Conservation (phyloP, 2,329 filamentous ascomycete species). For the Aspergillus flavus region DNA sequence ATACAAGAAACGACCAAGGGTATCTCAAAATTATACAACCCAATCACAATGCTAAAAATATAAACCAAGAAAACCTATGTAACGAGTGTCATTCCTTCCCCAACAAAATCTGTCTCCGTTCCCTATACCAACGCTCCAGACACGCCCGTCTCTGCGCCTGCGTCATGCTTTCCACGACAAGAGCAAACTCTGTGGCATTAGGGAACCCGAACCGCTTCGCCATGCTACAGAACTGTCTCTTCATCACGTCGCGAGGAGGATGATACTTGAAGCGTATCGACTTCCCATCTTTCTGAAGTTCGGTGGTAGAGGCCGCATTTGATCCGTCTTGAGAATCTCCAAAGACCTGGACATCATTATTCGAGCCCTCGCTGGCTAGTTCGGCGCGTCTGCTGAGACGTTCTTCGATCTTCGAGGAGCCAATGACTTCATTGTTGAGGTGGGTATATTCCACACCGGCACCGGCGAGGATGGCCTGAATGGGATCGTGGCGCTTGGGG, state of each 20-base stretch:
- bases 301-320: conserved; percentile 9
- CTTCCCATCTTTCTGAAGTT: conserved; percentile 39
- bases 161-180: conserved; percentile 88
- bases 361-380: conserved; percentile 36
- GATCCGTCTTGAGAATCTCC: conserved; percentile 21
- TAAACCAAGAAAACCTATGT: neutral
- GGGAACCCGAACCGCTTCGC: conserved; percentile 75
- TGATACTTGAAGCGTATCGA: conserved; percentile 64
- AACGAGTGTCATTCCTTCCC: neutral
- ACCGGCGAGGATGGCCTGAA: conserved; percentile 84
- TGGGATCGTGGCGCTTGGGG: conserved; percentile 65
- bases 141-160: conserved; percentile 77
- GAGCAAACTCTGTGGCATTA: conserved; percentile 79
- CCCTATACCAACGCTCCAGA: conserved; percentile 77
- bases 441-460: conserved; percentile 95
- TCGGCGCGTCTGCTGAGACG: conserved; percentile 77
- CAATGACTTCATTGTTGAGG: conserved; percentile 93
- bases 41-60: neutral
- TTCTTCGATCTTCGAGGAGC: conserved; percentile 88
- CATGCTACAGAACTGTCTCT: conserved; percentile 89
- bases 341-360: conserved; percentile 38
- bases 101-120: conserved; percentile 57
- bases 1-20: neutral
- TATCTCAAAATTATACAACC: neutral
- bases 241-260: conserved; percentile 72